Evolutionary conservation across 2,329 filamentous ascomycete species (phyloP), one percentile per base, ranked within the genome.

Genomic region (Apiospora hydei): DNA sequence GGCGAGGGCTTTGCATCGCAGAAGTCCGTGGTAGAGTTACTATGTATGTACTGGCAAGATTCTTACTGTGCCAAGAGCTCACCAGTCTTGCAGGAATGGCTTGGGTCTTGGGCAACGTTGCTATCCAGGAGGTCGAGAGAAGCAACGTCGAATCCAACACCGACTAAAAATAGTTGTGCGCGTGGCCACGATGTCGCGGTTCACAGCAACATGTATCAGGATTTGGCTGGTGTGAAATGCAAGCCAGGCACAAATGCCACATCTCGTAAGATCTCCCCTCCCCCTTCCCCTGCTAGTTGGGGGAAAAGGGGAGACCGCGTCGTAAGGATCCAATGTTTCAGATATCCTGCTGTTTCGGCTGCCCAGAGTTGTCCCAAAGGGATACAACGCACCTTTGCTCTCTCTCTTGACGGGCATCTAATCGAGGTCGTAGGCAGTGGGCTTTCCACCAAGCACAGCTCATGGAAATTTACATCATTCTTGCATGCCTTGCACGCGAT

Each of bases 61-160:
- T 41, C 34, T 10, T 64, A 41, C 30, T 64, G 30, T 18, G 18
- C 10, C 30, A 18, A 38, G 16, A 61, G 30, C 53, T 68, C 21
- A 71, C 70, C 14, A 61, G 13, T 38, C 11, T 21, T 21, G n/a
- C 30, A 64, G 57, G 4, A 8, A 41, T 69, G 44, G 21, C 44
- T 71, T 74, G 73, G 74, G 74, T 73, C 72, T 74, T 72, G 69
- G 47, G 72, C 74, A 75, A 70, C 16, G 43, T 24, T 30, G 38
- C 69, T 70, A 7, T 43, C 67, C 14, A n/a, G 34, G 30, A 61
- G 5, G 49, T 53, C 38, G 13, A 44, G 38, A 57, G 47, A 43
- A 51, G 34, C 47, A 26, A 24, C 30, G 46, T 26, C 51, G 46
- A 34, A 64, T 13, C 11, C 4, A 24, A 13, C 34, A 10, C 18